Evolutionary conservation across 495 filamentous ascomycete genomes (phyloP), one percentile per base, ranked within the genome.

Genomic region (Hyphodiscus hymeniophilus): DNA sequence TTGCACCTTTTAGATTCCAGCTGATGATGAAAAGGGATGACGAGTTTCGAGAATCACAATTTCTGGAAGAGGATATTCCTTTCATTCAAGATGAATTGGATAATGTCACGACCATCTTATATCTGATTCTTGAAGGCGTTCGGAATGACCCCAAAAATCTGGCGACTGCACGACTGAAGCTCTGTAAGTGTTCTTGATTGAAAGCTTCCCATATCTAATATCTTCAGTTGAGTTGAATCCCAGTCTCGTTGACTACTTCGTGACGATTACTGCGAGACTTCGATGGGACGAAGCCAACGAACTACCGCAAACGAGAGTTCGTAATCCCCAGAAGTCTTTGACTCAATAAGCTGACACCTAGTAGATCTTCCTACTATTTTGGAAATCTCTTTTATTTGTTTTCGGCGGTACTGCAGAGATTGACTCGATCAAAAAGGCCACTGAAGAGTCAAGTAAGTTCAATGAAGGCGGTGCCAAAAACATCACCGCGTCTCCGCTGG

Each of bases 401-500:
- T 89, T 98, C 55, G 92, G 92, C 26, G 85, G 85, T 32, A 80
- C 69, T 38, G 56, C 73, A 21, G 79, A 85, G 31, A 71, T 95
- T n/a, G 75, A 81, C 18, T 72, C 76, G 39, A 77, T 84, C 38
- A 97, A 96, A 62, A 67, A 71, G 45, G 79, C 75, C 7, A 75
- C 80, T 6, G 69, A 67, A 34, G 73, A 82, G 47, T 39, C 52
- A 6, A 38, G 34, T 22, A 42, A 48, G 17, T 26, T 46, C 7
- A 35, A 52, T 38, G 60, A 58, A 18, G 66, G 72, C 26, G 70
- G 69, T 36, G 75, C 72, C 48, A 66, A 63, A 63, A 65, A 88
- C 31, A 88, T 98, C 47, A 94, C 82, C 1, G 89, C 92, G 4
- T 95, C 90, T 8, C 92, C 94, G 11, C 71, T 98, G 8, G 94